Evolutionary conservation across 2,329 filamentous ascomycete genomes (phyloP).

Genomic region (Nemania sp.): DNA sequence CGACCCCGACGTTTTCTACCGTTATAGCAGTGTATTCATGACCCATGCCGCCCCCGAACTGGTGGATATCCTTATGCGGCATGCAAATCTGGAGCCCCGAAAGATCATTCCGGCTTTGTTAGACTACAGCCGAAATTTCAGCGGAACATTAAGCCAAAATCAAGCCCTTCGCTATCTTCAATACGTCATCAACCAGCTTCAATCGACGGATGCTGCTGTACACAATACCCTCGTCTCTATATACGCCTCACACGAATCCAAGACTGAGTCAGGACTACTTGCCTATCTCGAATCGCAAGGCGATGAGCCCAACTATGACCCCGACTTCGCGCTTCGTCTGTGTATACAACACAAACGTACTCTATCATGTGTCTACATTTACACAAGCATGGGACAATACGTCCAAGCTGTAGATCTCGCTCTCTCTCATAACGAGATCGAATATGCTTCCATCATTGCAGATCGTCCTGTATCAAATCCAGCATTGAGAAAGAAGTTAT

Average conservation of each 20-base stretch:
- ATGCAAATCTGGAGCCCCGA: conserved; percentile 79
- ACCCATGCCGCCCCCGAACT: conserved; percentile 80
- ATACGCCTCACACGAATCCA: conserved; percentile 82
- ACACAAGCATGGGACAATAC: conserved; percentile 94
- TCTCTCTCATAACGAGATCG: conserved; percentile 84
- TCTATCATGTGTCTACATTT: conserved; percentile 94
- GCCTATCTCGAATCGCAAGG: conserved; percentile 90
- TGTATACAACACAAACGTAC: conserved; percentile 95
- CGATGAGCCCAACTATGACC: conserved; percentile 84
- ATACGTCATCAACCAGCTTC: conserved; percentile 86
- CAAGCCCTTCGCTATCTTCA: conserved; percentile 93
- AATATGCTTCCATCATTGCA: conserved; percentile 86
- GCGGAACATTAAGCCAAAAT: conserved; percentile 71
- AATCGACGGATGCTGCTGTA: conserved; percentile 80
- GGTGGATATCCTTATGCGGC: conserved; percentile 94
- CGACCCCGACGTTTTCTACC: conserved; percentile 90
- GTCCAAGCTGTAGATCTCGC: conserved; percentile 91
- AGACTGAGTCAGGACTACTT: conserved; percentile 82
- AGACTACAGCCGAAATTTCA: conserved; percentile 84
- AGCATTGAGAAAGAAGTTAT: conserved; percentile 85
- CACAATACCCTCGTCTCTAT: conserved; percentile 98
- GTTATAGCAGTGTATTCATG: conserved; percentile 97
- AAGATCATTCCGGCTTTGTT: conserved; percentile 91
- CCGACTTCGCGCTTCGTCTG: conserved; percentile 91
- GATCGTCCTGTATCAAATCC: conserved; percentile 81